Evolutionary conservation across 2,329 filamentous ascomycete genomes (phyloP).

Genomic region (Fusarium albidum): DNA sequence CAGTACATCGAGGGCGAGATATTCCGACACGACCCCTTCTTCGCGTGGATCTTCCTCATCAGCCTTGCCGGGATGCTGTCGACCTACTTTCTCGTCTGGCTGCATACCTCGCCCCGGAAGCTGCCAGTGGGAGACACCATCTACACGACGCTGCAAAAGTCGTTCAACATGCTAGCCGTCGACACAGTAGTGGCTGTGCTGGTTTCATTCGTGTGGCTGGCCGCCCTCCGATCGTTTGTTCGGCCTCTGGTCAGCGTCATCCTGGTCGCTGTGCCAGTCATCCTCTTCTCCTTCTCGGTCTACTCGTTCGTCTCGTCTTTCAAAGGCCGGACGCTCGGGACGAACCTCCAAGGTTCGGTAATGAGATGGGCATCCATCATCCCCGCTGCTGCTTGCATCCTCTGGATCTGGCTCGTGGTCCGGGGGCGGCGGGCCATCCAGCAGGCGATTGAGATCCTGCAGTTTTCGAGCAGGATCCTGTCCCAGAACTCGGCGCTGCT

Average conservation of each 20-base stretch:
- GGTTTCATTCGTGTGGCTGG: conserved; percentile 90
- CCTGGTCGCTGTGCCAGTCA: conserved; percentile 82
- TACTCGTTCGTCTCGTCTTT: conserved; percentile 93
- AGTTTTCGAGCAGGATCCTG: conserved; percentile 90
- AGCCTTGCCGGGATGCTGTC: conserved; percentile 84
- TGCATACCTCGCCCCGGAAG: conserved; percentile 81
- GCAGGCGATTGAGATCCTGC: conserved; percentile 86
- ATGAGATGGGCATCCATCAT: conserved; percentile 89
- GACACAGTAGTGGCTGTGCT: conserved; percentile 92
- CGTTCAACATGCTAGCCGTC: conserved; percentile 87
- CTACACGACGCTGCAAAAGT: conserved; percentile 86
- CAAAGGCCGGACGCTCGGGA: conserved; percentile 77
- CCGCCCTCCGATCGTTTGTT: conserved; percentile 86
- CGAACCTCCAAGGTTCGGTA: conserved; percentile 81
- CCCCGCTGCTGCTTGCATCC: conserved; percentile 74
- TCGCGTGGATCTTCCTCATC: conserved; percentile 89
- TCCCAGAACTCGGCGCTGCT: conserved; percentile 85
- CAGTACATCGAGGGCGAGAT: conserved; percentile 70
- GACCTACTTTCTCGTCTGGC: conserved; percentile 86
- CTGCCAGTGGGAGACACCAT: conserved; percentile 89
- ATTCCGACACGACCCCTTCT: conserved; percentile 88
- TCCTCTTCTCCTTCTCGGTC: conserved; percentile 87
- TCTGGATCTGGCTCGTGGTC: conserved; percentile 86
- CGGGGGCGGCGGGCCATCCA: conserved; percentile 82
- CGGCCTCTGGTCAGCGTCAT: conserved; percentile 83